Conservation (phyloP, 257 asterid species). For the Solanum peruvianum region DNA sequence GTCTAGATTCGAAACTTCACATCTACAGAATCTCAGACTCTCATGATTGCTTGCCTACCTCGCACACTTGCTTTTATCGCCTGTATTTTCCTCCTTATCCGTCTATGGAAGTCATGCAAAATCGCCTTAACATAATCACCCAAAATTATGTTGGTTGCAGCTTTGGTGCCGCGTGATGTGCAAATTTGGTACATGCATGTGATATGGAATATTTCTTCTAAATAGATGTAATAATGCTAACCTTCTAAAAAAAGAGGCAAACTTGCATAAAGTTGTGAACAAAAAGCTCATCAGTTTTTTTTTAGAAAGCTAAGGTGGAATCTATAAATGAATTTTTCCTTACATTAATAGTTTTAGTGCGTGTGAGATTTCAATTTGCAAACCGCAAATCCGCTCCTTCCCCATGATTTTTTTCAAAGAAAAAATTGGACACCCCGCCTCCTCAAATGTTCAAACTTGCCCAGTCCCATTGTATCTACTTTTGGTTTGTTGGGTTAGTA, state of each 20-base stretch:
- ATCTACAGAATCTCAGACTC: conserved; percentile 40
- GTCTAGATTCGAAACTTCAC: conserved; percentile 64
- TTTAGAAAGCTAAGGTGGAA: not conserved
- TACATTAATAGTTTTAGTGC: not conserved
- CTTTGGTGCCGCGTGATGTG: conserved; percentile 72
- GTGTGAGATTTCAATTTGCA: not conserved
- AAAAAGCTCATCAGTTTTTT: not conserved
- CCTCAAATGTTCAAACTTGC: too few relatives aligned
- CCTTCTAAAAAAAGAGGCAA: not conserved
- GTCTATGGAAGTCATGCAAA: conserved; percentile 23
- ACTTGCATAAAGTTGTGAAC: not conserved
- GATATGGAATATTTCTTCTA: not conserved
- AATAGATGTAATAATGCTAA: not conserved
- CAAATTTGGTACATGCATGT: conserved; percentile 25
- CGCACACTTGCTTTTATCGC: conserved; percentile 83
- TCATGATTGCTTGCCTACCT: conserved; percentile 54
- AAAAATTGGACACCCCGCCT: too few relatives aligned
- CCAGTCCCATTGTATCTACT: too few relatives aligned
- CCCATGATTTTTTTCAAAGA: not conserved
- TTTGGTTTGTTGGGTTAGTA: not conserved
- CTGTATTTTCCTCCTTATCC: conserved; percentile 66
- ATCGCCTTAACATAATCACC: conserved; percentile 48
- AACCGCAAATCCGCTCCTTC: not conserved
- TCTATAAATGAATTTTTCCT: not conserved
- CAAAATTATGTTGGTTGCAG: conserved; percentile 85